These are phyloP conservation scores for Lactarius pseudohatsudake DNA, from an alignment of 768 basidiomycete genomes.

Conservation along the genomic window DNA sequence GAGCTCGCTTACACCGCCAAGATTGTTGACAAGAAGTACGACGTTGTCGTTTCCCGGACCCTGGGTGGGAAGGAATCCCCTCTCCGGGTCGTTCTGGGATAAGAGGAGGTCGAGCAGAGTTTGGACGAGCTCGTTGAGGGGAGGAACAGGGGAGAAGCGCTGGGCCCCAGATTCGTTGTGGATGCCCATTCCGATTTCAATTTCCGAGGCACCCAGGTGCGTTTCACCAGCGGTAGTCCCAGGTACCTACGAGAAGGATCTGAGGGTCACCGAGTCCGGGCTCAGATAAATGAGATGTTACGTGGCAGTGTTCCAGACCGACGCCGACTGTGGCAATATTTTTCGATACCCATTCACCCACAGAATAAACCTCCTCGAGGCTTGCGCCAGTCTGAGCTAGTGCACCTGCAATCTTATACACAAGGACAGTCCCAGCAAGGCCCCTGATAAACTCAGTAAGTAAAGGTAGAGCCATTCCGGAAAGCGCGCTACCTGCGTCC, in stretches of 20 bases:
- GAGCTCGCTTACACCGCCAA: conserved; percentile 81
- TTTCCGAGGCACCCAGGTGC: conserved; percentile 58
- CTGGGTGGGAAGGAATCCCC: conserved; percentile 72
- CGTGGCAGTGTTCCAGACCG: conserved; percentile 87
- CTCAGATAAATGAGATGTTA: conserved; percentile 33
- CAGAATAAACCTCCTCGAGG: conserved; percentile 65
- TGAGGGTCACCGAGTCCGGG: conserved; percentile 9
- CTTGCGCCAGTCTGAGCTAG: conserved; percentile 64
- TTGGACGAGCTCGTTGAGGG: conserved; percentile 66
- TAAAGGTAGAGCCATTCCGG: background rate
- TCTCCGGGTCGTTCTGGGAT: conserved; percentile 71
- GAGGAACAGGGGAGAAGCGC: conserved; percentile 68
- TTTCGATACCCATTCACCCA: conserved; percentile 65
- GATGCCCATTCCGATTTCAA: conserved; percentile 90
- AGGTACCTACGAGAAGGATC: conserved; percentile 54
- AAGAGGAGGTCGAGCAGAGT: conserved; percentile 68
- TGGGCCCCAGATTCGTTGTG: conserved; percentile 85
- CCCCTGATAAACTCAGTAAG: conserved; percentile 49
- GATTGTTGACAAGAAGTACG: conserved; percentile 83
- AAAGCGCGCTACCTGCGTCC: conserved; percentile 60
- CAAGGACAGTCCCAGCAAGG: conserved; percentile 75
- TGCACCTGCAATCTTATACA: conserved; percentile 91
- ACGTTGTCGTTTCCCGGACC: conserved; percentile 64
- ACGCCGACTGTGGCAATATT: conserved; percentile 81
- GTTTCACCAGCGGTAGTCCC: conserved; percentile 63